Evolutionary conservation across 2,329 filamentous ascomycete species (phyloP).

Genomic region (Phialemoniopsis sp.): DNA sequence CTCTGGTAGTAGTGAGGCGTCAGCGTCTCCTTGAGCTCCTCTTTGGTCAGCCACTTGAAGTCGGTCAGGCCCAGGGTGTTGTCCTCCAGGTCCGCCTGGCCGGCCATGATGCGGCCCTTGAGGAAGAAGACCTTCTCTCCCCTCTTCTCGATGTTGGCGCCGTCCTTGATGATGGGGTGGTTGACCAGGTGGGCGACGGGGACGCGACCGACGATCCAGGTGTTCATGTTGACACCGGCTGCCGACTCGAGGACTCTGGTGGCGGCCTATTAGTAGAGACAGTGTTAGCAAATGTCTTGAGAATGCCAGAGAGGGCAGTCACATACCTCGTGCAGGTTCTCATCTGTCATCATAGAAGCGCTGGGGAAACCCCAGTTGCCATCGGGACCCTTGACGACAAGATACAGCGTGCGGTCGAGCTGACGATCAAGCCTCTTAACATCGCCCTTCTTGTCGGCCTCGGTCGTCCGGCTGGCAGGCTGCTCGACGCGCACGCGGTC

Average conservation of each 20-base stretch:
- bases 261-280: slow-evolving; percentile 58
- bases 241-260: slow-evolving; percentile 72
- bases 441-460: slow-evolving; percentile 72
- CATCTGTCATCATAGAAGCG: slow-evolving; percentile 62
- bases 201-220: slow-evolving; percentile 89
- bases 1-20: slow-evolving; percentile 65
- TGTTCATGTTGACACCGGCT: slow-evolving; percentile 95
- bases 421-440: slow-evolving; percentile 72
- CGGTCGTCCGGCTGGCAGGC: slow-evolving; percentile 66
- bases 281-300: neutral
- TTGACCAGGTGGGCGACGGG: slow-evolving; percentile 77
- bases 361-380: slow-evolving; percentile 80
- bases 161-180: slow-evolving; percentile 39
- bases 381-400: slow-evolving; percentile 72
- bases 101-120: slow-evolving; percentile 94
- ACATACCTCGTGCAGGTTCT: slow-evolving; percentile 80
- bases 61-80: slow-evolving; percentile 73
- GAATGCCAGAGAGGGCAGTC: neutral
- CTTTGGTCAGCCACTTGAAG: slow-evolving; percentile 89
- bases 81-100: slow-evolving; percentile 75
- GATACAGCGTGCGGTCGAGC: slow-evolving; percentile 79
- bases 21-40: slow-evolving; percentile 73
- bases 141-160: slow-evolving; percentile 29
- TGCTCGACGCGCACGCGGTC: slow-evolving; percentile 65
- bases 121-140: slow-evolving; percentile 92